Evolutionary conservation across 202 grass and related monocot species (phyloP).

Genomic region (Zizania palustris): DNA sequence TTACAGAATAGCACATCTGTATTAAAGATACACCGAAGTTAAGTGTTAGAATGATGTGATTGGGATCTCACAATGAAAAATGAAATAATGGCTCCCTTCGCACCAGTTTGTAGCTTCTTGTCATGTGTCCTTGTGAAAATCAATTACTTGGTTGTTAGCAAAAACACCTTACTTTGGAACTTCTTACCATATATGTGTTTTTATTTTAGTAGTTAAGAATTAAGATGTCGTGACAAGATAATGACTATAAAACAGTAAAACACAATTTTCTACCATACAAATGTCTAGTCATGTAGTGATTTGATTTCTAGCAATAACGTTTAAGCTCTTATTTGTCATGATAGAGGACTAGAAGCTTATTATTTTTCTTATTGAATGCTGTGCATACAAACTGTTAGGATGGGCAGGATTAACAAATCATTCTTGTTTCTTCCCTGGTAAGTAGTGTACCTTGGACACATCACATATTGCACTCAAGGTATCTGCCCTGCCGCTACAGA

Average conservation of each 20-base stretch:
- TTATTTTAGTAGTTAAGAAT: constrained; percentile 19
- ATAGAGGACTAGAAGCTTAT: neutral
- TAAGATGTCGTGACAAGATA: constrained; percentile 13
- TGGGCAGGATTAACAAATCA: constrained; percentile 19
- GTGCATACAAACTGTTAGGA: neutral
- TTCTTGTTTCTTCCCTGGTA: constrained; percentile 31
- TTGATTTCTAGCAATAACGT: constrained; percentile 10
- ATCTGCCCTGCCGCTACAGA: neutral
- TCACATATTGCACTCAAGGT: neutral
- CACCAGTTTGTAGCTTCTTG: constrained; percentile 13
- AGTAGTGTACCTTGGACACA: constrained; percentile 19
- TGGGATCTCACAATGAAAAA: constrained; percentile 35
- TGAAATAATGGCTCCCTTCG: constrained; percentile 31
- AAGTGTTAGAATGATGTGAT: constrained; percentile 43
- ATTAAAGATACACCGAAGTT: constrained; percentile 28
- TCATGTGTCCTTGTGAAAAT: neutral
- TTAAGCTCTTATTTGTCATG: neutral
- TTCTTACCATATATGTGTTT: constrained; percentile 19
- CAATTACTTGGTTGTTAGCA: neutral
- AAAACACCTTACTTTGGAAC: neutral
- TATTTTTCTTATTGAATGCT: constrained; percentile 8
- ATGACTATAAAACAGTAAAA: constrained; percentile 11
- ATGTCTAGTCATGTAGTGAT: neutral
- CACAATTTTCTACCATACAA: neutral
- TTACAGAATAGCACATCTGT: constrained; percentile 46